These are phyloP conservation scores for Coix lacrymajobi DNA, from an alignment of 176 grass and related monocot species.

Conservation along the genomic window DNA sequence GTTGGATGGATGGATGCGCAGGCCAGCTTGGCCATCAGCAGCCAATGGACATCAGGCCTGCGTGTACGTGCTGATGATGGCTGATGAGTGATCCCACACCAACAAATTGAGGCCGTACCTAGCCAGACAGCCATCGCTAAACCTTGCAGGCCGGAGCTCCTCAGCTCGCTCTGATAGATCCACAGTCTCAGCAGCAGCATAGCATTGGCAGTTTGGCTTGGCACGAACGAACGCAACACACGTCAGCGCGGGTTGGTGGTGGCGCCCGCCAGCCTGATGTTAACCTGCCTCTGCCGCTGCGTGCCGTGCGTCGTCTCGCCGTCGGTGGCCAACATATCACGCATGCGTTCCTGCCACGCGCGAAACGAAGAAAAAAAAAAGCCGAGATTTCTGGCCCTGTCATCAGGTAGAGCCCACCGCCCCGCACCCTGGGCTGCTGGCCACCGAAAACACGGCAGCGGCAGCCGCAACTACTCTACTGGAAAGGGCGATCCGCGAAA, in stretches of 20 bases:
- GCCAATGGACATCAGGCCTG: not conserved
- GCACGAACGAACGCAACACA: not conserved
- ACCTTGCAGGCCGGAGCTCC: not conserved
- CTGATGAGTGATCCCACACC: constrained; percentile 24
- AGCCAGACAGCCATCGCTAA: not conserved
- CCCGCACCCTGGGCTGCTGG: not conserved
- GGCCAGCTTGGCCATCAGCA: not conserved
- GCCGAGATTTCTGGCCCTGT: not conserved
- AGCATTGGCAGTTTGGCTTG: not conserved
- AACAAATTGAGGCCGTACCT: constrained; percentile 43
- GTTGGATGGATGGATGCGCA: not conserved
- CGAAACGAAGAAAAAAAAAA: not conserved
- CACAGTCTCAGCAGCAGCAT: not conserved
- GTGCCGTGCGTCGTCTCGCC: not conserved
- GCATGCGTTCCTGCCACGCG: not conserved
- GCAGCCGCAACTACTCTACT: constrained; percentile 8
- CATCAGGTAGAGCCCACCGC: not conserved
- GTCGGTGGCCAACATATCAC: constrained; percentile 35
- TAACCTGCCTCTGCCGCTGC: not conserved
- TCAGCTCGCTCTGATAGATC: too few species aligned
- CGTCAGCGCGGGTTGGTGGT: constrained; percentile 25
- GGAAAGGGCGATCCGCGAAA: not conserved
- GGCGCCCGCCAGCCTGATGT: not conserved
- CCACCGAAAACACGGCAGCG: not conserved
- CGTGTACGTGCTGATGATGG: not conserved